Evolutionary conservation across 1,284 basidiomycete genomes (phyloP).

Genomic region (Earliella scabrosa): DNA sequence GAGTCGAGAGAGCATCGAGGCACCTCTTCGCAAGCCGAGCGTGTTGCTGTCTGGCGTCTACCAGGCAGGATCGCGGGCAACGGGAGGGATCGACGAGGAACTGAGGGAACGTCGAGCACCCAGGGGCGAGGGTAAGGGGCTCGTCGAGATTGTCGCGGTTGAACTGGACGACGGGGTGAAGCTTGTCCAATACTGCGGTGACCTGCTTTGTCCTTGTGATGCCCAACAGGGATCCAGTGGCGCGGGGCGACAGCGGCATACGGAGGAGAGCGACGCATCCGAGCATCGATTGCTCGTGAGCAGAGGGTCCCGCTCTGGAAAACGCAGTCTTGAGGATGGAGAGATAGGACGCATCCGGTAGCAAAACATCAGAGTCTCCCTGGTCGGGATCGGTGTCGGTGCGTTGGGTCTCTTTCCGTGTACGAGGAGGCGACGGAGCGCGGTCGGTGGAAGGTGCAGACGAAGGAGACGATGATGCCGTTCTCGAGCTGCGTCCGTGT

Average conservation of each 20-base stretch:
- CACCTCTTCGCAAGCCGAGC: conserved; percentile 5
- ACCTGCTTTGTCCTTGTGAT: neutral
- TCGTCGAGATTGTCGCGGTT: neutral
- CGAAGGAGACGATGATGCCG: too few species aligned
- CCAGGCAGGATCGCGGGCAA: neutral
- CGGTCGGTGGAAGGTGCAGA: too few species aligned
- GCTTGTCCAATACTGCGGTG: neutral
- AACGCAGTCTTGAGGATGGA: neutral
- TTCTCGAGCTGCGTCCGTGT: too few species aligned
- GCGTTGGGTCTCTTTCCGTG: too few species aligned
- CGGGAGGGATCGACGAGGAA: neutral
- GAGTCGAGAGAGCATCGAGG: neutral
- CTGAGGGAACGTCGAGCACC: conserved; percentile 1
- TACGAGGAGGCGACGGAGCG: too few species aligned
- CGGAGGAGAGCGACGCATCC: conserved; percentile 1
- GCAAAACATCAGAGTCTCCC: neutral
- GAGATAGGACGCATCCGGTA: neutral
- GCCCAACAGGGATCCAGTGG: neutral
- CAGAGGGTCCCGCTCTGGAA: neutral
- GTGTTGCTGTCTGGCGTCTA: conserved; percentile 5
- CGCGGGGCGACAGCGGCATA: neutral
- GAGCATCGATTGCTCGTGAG: neutral
- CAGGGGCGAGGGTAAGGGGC: too few species aligned
- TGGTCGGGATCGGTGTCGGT: too few species aligned
- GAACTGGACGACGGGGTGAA: neutral